Base-by-base conservation (phyloP, 352 stramenopile genomes). In the Plasmopara halstedii region DNA sequence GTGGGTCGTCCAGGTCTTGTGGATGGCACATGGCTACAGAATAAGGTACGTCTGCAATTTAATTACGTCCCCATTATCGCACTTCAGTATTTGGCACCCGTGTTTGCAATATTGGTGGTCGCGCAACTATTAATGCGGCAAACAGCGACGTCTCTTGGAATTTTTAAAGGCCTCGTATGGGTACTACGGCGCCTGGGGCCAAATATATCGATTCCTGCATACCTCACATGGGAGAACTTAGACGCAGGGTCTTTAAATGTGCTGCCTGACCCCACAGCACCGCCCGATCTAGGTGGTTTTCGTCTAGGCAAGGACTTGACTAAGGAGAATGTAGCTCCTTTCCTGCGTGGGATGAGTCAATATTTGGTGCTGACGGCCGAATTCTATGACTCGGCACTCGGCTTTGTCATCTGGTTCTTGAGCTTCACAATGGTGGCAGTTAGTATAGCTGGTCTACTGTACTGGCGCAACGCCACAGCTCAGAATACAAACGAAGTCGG, bases 21-120 rank as follows among this genome's bases (percentile, higher is more conserved):
- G 10, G 70, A 86, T 38, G 77, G 75, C 1, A 54, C 63, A 18
- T 42, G 84, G 25, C 50, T 90, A 35, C 62, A 87, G 53, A 78
- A 56, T 46, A 85, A 85, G 39, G 70, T 87, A 18, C 70, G 77
- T 39, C 61, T 90, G 34, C 79, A 87, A 58, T 88, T 90, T 61
- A 85, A 85, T 62, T 90, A 88, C 50, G 52, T 81, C 9, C 79
- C 79, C 14, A 78, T 90, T 48, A 78, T 90, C 43, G 71, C 75
- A 4, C 55, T 90, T 27, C 79, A 90, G 58, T 90, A 85, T 56
- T 52, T 90, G n/a, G 70, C 79, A 11, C 79, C 79, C 0, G 51
- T 73, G 10, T 64, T 58, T 29, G 54, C 62, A 0, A 51, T 83
- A 20, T 9, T 85, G 13, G 62, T 70, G 5, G 59, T 59, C 1